Percentiles rank a stretch among this genome's conserved stretches.
These are phyloP conservation scores for Apiotrichum veenhuisii DNA, from an alignment of 1,284 basidiomycete genomes.

Conservation along the genomic window DNA sequence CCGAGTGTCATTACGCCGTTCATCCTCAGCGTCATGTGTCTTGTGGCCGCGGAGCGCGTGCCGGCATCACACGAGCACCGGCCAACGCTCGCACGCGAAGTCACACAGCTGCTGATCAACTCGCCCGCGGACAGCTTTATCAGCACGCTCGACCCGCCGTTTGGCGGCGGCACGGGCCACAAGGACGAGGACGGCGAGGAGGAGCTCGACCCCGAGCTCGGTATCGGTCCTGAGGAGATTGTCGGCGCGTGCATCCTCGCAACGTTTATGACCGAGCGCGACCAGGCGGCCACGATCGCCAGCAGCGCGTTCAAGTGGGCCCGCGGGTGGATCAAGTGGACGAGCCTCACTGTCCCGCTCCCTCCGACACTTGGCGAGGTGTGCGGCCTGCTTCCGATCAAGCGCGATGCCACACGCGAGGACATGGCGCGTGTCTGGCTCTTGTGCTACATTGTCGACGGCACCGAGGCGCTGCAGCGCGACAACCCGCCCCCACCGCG, in stretches of 20 bases:
- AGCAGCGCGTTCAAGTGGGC: conserved; percentile 42
- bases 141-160: conserved; percentile 15
- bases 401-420: conserved; percentile 28
- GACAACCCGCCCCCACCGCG: conserved; percentile 17
- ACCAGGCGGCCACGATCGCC: conserved; percentile 33
- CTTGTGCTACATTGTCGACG: conserved; percentile 41
- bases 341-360: conserved; percentile 13
- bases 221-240: conserved; percentile 48
- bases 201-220: conserved; percentile 41
- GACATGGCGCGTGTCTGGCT: conserved; percentile 44
- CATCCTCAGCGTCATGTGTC: conserved; percentile 40
- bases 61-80: conserved; percentile 24
- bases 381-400: conserved; percentile 31
- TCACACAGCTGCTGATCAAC: conserved; percentile 27
- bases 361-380: conserved; percentile 31
- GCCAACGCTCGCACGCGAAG: conserved; percentile 26
- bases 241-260: conserved; percentile 38
- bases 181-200: conserved; percentile 24
- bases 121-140: conserved; percentile 37
- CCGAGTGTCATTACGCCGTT: conserved; percentile 40
- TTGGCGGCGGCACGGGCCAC: conserved; percentile 11
- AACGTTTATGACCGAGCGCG: conserved; percentile 34
- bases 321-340: conserved; percentile 42
- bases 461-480: conserved; percentile 29
- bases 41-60: conserved; percentile 37